Evolutionary conservation across 257 asterid genomes (phyloP).

Genomic region (Verbascum thapsus): DNA sequence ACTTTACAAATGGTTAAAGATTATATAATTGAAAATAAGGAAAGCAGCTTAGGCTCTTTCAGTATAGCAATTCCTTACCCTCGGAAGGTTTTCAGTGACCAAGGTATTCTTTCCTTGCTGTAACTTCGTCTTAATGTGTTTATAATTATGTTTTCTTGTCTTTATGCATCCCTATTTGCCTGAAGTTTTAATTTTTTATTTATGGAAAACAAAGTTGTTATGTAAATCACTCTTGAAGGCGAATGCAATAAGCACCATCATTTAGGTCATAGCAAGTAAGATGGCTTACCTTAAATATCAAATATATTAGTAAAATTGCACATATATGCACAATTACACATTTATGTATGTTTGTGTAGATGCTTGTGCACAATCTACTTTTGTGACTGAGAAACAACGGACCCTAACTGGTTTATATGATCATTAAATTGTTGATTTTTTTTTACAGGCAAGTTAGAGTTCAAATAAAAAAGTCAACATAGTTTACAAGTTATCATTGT

Average conservation of each 20-base stretch:
- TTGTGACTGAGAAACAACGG: slow-evolving; percentile 9
- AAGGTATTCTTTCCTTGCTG: slow-evolving; percentile 58
- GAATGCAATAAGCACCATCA: not conserved
- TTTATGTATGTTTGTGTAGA: not conserved
- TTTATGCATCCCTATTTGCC: slow-evolving; percentile 18
- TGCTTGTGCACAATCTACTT: slow-evolving; percentile 17
- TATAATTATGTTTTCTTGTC: not conserved
- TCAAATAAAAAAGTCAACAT: slow-evolving; percentile 8
- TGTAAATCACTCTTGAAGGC: not conserved
- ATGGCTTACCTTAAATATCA: not conserved
- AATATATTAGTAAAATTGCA: not conserved
- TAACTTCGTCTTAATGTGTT: not conserved
- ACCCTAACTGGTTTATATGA: slow-evolving; percentile 11
- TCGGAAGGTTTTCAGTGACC: slow-evolving; percentile 75
- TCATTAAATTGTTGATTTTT: not conserved
- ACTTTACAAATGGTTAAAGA: slow-evolving; percentile 73
- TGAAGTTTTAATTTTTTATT: not conserved
- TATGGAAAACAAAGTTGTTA: slow-evolving; percentile 8
- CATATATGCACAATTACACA: slow-evolving; percentile 9
- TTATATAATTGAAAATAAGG: slow-evolving; percentile 53
- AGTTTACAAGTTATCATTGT: not conserved
- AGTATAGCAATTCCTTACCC: slow-evolving; percentile 92
- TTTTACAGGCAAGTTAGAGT: not conserved
- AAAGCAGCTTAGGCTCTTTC: slow-evolving; percentile 60
- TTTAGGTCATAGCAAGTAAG: slow-evolving; percentile 19